A percentile compares a stretch with the other conserved stretches of the same genome.
Conservation (phyloP, 1,284 basidiomycete genomes). For the Thecaphora thlaspeos region DNA sequence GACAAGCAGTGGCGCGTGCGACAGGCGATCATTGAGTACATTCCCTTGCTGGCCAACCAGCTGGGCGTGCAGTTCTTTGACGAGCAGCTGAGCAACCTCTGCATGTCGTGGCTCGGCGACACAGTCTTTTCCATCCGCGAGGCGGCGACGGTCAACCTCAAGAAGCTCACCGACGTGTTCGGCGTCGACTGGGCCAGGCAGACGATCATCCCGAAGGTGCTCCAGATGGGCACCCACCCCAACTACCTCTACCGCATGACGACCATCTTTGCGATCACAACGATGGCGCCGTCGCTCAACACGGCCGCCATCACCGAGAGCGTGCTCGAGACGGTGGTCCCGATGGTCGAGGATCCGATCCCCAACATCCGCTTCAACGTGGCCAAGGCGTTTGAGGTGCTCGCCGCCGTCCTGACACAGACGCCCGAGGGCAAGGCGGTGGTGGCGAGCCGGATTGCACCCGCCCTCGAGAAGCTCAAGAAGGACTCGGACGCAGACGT, state of each 20-base stretch:
- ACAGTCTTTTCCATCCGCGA: constrained; percentile 98
- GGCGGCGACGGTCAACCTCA: constrained; percentile 92
- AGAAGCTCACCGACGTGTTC: constrained; percentile 97
- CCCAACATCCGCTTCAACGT: constrained; percentile 99
- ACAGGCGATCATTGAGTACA: constrained; percentile 99
- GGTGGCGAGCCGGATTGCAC: constrained; percentile 72
- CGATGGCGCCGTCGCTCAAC: constrained; percentile 89
- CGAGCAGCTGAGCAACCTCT: constrained; percentile 91
- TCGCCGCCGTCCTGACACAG: constrained; percentile 71
- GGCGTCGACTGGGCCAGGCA: constrained; percentile 95
- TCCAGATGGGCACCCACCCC: constrained; percentile 94
- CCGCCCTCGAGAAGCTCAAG: constrained; percentile 81
- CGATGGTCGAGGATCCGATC: constrained; percentile 85
- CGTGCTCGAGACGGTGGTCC: constrained; percentile 80
- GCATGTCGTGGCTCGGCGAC: constrained; percentile 99
- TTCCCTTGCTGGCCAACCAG: constrained; percentile 90
- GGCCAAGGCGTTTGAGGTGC: constrained; percentile 74
- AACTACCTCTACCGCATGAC: constrained; percentile 99
- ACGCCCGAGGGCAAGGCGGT: constrained; percentile 73
- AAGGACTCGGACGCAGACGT: constrained; percentile 94
- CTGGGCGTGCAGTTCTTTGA: constrained; percentile 97
- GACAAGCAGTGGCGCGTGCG: constrained; percentile 99
- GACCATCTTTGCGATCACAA: constrained; percentile 96
- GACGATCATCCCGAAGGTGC: constrained; percentile 94
- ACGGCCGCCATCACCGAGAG: constrained; percentile 80